Base-by-base conservation (phyloP, 2,329 filamentous ascomycete genomes). In the Aspergillus sp. region DNA sequence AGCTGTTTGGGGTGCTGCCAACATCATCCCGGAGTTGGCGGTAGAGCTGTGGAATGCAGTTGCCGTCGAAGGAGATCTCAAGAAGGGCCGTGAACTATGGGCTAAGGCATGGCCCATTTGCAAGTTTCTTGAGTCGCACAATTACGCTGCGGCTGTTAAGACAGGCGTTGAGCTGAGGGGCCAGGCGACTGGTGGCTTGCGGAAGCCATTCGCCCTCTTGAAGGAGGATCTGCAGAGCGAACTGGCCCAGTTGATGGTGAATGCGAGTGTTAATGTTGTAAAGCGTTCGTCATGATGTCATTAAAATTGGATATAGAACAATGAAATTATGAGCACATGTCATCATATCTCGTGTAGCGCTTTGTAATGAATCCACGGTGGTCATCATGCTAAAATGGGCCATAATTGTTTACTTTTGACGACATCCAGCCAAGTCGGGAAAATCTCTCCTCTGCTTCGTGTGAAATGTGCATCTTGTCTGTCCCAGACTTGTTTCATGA, bases 1-100 rank as follows among this genome's bases (percentile, higher is more conserved):
- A 3, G 79, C 77, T 3, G 78, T 83, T 1, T 83, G 81, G 81
- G 81, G 81, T 0, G 80, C 81, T 0, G 78, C 81, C 2, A 83
- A 84, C 59, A 71, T 83, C 15, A 79, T 83, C 8, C 81, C 81
- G 0, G 81, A 83, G 62, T 67, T 83, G 17, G 80, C 80, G 0
- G 72, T 81, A 15, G 68, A 81, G 67, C 68, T 84, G 1, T 83
- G 79, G 77, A 73, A 83, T 19, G 77, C 80, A 0, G 60, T 83
- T n/a, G 71, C 78, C 1, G 75, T 81, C 1, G 66, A 78, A 19
- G 71, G 73, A 0, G 80, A 83, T 57, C 57, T 83, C 25, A 71
- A 75, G 62, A 72, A 68, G 44, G 81, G 78, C 0, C 72, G 81
- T 0, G 77, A 81, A 70, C 54, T 83, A 11, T 83, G 82, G 82